Evolutionary conservation across 495 filamentous ascomycete species (phyloP).

Genomic region (Paragyromitra xinjiangensis): DNA sequence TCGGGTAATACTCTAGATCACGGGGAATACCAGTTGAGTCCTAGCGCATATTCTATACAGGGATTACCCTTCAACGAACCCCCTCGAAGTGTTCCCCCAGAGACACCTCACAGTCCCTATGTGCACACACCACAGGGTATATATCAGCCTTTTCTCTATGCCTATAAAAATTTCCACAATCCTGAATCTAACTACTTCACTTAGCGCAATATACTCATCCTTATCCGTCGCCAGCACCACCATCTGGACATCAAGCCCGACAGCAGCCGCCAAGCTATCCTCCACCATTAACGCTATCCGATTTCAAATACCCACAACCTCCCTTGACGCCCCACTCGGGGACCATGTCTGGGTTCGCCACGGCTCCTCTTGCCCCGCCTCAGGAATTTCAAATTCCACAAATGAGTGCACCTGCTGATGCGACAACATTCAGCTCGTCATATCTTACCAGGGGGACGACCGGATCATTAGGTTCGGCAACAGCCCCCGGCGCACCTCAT

Average conservation of each 20-base stretch:
- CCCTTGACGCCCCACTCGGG: slow-evolving; percentile 57
- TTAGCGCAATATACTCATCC: slow-evolving; percentile 54
- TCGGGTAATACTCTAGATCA: slow-evolving; percentile 69
- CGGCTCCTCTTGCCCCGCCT: slow-evolving; percentile 56
- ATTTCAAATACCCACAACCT: slow-evolving; percentile 57
- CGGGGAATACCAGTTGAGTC: slow-evolving; percentile 59
- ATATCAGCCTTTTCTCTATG: slow-evolving; percentile 27
- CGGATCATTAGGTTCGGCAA: slow-evolving; percentile 49
- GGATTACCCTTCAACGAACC: slow-evolving; percentile 56
- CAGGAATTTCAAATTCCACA: slow-evolving; percentile 58
- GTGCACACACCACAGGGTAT: slow-evolving; percentile 57
- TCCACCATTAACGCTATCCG: slow-evolving; percentile 55
- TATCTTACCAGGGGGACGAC: slow-evolving; percentile 52
- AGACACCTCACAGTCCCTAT: slow-evolving; percentile 56
- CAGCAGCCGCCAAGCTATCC: slow-evolving; percentile 50
- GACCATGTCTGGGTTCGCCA: slow-evolving; percentile 56
- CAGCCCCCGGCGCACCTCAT: slow-evolving; percentile 45
- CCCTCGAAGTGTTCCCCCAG: slow-evolving; percentile 57
- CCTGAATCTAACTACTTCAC: slow-evolving; percentile 36
- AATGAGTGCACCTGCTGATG: slow-evolving; percentile 56
- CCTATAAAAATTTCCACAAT: slow-evolving; percentile 6
- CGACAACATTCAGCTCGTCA: slow-evolving; percentile 54
- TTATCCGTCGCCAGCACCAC: slow-evolving; percentile 57
- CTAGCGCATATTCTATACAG: slow-evolving; percentile 55
- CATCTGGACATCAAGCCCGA: slow-evolving; percentile 50